phyloP scores from a whole-genome alignment of 2,329 filamentous ascomycete species.

The Epichloe sp. region DNA sequence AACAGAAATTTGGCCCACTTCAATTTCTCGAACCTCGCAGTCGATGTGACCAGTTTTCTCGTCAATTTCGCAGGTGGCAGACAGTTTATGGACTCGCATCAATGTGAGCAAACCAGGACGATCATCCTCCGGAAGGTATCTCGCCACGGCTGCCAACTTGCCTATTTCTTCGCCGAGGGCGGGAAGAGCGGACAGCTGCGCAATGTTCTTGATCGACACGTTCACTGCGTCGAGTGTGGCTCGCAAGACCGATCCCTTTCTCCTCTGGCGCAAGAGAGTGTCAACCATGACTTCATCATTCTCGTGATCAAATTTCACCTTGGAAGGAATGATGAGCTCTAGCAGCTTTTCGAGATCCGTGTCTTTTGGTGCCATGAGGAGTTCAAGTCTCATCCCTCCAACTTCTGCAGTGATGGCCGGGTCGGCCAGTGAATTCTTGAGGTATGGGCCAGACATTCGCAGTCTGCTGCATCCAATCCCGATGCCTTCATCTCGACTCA shows the following conservation, averaged over 20 bases:
- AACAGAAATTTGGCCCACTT: conserved; percentile 70
- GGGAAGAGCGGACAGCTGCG: conserved; percentile 54
- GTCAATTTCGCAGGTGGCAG: conserved; percentile 49
- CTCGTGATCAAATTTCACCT: conserved; percentile 70
- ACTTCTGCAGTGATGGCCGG: conserved; percentile 52
- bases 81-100: conserved; percentile 48
- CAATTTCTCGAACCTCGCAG: conserved; percentile 46
- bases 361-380: conserved; percentile 59
- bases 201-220: conserved; percentile 46
- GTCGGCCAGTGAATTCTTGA: conserved; percentile 36
- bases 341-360: conserved; percentile 71
- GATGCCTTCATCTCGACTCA: conserved; percentile 60
- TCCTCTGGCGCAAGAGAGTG: conserved; percentile 71
- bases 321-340: conserved; percentile 80
- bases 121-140: conserved; percentile 93
- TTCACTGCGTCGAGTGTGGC: conserved; percentile 53
- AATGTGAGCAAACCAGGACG: conserved; percentile 77
- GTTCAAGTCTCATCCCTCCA: conserved; percentile 57
- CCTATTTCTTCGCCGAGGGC: conserved; percentile 65
- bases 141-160: conserved; percentile 74
- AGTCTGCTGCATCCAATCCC: conserved; percentile 63
- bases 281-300: conserved; percentile 94
- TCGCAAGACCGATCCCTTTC: conserved; percentile 73
- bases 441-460: conserved; percentile 58
- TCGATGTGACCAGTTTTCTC: conserved; percentile 54